phyloP scores from a whole-genome alignment of 495 filamentous ascomycete species.

The Collariella sp. region DNA sequence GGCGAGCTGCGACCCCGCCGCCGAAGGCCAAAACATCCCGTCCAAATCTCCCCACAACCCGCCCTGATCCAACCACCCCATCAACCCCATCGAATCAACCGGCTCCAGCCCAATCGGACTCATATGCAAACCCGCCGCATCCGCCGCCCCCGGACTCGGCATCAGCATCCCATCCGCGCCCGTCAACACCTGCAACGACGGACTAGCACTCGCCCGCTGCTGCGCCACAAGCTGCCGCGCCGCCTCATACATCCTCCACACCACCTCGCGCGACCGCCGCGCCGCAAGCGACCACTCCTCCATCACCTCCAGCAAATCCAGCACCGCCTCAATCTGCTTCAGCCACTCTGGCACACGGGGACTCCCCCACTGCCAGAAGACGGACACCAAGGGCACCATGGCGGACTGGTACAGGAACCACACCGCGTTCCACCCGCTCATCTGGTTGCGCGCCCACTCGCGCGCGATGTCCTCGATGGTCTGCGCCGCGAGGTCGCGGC shows the following conservation, averaged over 20 bases:
- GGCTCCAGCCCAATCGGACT: constrained; percentile 43
- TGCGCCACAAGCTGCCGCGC: constrained; percentile 32
- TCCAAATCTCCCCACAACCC: constrained; percentile 47
- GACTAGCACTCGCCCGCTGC: constrained; percentile 28
- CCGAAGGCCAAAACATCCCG: constrained; percentile 38
- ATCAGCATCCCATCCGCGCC: constrained; percentile 30
- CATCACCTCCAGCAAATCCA: constrained; percentile 60
- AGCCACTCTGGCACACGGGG: constrained; percentile 47
- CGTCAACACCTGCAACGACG: constrained; percentile 31
- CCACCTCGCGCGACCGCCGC: constrained; percentile 57
- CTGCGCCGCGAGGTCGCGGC: constrained; percentile 57
- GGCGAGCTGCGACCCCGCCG: too few relatives aligned
- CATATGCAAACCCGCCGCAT: constrained; percentile 37
- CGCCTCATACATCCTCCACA: constrained; percentile 63
- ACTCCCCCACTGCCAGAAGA: constrained; percentile 57
- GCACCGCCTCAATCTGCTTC: constrained; percentile 60
- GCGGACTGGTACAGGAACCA: constrained; percentile 77
- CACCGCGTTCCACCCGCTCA: constrained; percentile 73
- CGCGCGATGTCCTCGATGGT: constrained; percentile 63
- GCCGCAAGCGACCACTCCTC: constrained; percentile 64
- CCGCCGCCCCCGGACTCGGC: constrained; percentile 5
- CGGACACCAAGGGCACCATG: constrained; percentile 65
- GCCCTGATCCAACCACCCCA: constrained; percentile 46
- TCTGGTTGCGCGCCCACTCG: constrained; percentile 62
- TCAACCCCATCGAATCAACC: constrained; percentile 44